Evolutionary conservation across 805 yeast species (phyloP).

Genomic region (Nakazawaea wyomingensis): DNA sequence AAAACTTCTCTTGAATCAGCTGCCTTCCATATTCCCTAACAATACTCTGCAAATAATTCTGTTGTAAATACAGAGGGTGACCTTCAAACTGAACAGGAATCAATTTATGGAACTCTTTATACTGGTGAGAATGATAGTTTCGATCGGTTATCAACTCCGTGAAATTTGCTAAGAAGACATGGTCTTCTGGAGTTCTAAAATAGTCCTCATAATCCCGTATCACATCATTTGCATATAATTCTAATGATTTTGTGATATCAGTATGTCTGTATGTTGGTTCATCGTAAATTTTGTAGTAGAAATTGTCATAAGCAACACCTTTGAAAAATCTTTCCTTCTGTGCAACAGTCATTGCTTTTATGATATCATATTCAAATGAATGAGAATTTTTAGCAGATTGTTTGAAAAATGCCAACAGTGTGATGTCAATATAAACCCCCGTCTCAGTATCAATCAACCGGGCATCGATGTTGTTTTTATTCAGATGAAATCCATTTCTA

Average conservation of each 20-base stretch:
- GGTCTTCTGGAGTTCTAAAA: not conserved
- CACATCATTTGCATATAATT: not conserved
- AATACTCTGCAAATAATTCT: slow-evolving; percentile 28
- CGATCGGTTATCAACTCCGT: slow-evolving; percentile 37
- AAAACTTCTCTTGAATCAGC: slow-evolving; percentile 17
- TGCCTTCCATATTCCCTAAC: slow-evolving; percentile 29
- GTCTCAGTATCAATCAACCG: slow-evolving; percentile 44
- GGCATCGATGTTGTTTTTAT: slow-evolving; percentile 29
- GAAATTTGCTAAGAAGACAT: not conserved
- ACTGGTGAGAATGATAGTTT: slow-evolving; percentile 48
- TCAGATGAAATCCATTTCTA: slow-evolving; percentile 34
- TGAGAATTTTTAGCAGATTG: not conserved
- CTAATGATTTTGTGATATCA: not conserved
- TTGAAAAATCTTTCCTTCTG: slow-evolving; percentile 6
- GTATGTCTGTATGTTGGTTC: not conserved
- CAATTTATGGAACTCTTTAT: slow-evolving; percentile 48
- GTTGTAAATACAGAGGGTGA: slow-evolving; percentile 40
- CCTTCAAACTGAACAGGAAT: slow-evolving; percentile 57
- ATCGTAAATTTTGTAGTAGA: not conserved
- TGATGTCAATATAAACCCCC: slow-evolving; percentile 45
- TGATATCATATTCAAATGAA: not conserved
- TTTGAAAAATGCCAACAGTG: slow-evolving; percentile 25
- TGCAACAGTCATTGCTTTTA: not conserved
- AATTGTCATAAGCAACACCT: slow-evolving; percentile 3
- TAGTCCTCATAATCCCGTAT: slow-evolving; percentile 3